Percentiles rank a stretch among this genome's conserved stretches.
Conservation (phyloP, 2,329 filamentous ascomycete species). For the Beauveria scarabaeidicola region DNA sequence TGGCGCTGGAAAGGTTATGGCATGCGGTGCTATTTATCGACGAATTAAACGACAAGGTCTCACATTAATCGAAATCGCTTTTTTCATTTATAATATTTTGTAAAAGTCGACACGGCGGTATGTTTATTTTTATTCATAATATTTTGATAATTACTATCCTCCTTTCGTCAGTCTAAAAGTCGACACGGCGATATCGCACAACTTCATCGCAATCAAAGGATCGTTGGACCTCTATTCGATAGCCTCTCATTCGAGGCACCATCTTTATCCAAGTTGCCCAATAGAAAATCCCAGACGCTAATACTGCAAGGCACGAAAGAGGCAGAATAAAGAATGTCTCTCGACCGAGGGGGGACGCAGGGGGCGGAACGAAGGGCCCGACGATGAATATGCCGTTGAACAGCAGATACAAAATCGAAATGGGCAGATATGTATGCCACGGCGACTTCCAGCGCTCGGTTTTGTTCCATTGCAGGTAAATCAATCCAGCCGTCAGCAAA, state of each 20-base stretch:
- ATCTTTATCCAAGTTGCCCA: conserved; percentile 45
- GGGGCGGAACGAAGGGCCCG: conserved; percentile 48
- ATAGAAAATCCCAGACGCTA: conserved; percentile 42
- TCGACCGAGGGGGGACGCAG: conserved; percentile 37
- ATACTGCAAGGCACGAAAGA: conserved; percentile 42
- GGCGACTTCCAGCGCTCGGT: conserved; percentile 45
- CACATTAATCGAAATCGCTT: neutral
- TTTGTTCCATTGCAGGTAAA: conserved; percentile 42
- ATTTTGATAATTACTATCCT: neutral
- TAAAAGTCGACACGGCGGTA: conserved; percentile 20
- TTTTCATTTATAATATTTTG: neutral
- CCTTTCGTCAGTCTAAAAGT: neutral
- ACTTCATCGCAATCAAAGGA: conserved; percentile 32
- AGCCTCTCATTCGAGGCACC: conserved; percentile 39
- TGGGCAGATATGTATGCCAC: conserved; percentile 41
- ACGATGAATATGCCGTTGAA: conserved; percentile 44
- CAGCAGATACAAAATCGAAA: conserved; percentile 40
- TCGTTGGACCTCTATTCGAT: conserved; percentile 38
- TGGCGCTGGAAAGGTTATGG: neutral
- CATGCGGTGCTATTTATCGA: neutral
- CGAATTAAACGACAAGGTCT: neutral
- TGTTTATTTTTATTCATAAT: neutral
- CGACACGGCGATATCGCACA: conserved; percentile 26
- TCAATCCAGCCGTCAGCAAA: conserved; percentile 41
- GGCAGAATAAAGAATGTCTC: conserved; percentile 51